A percentile compares a stretch with the other conserved stretches of the same genome.
Evolutionary conservation across 768 basidiomycete species (phyloP).

Genomic region (Tricholoma furcatifolium): DNA sequence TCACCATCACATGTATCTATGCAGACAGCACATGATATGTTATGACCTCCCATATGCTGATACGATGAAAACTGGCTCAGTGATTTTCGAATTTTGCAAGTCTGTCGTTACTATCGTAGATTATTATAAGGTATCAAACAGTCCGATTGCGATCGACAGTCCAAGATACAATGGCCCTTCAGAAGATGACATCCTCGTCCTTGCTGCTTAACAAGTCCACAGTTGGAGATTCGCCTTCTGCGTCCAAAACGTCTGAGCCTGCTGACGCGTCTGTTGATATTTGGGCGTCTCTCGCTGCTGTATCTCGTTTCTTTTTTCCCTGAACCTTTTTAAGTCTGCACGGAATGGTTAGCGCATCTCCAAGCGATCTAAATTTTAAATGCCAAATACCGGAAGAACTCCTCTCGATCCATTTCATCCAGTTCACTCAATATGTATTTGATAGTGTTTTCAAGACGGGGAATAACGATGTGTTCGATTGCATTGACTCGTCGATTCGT

Average conservation of each 20-base stretch:
- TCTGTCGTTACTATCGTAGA: not conserved
- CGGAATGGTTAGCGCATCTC: not conserved
- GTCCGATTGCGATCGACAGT: not conserved
- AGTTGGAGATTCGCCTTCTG: slow-evolving; percentile 36
- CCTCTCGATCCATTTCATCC: slow-evolving; percentile 98
- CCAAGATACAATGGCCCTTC: slow-evolving; percentile 21
- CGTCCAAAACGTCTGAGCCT: slow-evolving; percentile 29
- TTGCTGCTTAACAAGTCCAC: slow-evolving; percentile 76
- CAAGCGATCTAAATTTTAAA: not conserved
- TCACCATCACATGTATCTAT: slow-evolving; percentile 63
- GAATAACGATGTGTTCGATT: slow-evolving; percentile 96
- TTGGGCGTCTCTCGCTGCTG: slow-evolving; percentile 40
- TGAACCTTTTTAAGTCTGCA: slow-evolving; percentile 92
- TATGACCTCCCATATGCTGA: slow-evolving; percentile 7
- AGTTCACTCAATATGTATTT: slow-evolving; percentile 97
- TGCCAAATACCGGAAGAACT: slow-evolving; percentile 76
- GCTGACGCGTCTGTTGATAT: slow-evolving; percentile 30
- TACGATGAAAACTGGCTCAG: not conserved
- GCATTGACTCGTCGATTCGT: slow-evolving; percentile 99
- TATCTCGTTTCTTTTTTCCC: slow-evolving; percentile 92
- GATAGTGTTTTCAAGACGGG: slow-evolving; percentile 94
- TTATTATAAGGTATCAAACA: slow-evolving; percentile 9
- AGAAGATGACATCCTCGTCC: slow-evolving; percentile 95
- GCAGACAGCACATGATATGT: slow-evolving; percentile 49
- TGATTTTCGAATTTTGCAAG: not conserved